Conservation (phyloP, 768 basidiomycete genomes). For the Naematelia aurantialba region DNA sequence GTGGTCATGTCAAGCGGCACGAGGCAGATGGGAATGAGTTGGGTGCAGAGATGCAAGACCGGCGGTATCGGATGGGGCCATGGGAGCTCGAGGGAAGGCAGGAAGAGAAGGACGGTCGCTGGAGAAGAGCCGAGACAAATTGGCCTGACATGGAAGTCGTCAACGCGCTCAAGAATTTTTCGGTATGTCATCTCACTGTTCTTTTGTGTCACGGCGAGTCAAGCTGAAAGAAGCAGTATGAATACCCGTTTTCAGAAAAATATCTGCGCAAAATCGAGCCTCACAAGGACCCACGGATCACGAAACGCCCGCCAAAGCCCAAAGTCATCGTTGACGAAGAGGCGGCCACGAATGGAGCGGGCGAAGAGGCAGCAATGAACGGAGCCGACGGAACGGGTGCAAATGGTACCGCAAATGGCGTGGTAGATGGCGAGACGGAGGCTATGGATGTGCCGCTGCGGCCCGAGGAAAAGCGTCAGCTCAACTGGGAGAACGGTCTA, state of each 20-base stretch:
- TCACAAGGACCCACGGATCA: slow-evolving; percentile 30
- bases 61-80: slow-evolving; percentile 12
- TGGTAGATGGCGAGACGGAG: slow-evolving; percentile 27
- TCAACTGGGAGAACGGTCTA: slow-evolving; percentile 81
- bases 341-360: slow-evolving; percentile 24
- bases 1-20: slow-evolving; percentile 63
- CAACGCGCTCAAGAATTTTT: slow-evolving; percentile 64
- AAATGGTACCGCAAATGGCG: slow-evolving; percentile 16
- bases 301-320: not conserved
- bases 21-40: slow-evolving; percentile 57
- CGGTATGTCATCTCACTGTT: slow-evolving; percentile 54
- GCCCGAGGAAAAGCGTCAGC: slow-evolving; percentile 75
- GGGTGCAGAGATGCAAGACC: slow-evolving; percentile 43
- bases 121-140: slow-evolving; percentile 62
- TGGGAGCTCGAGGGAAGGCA: slow-evolving; percentile 29
- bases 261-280: slow-evolving; percentile 39
- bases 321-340: slow-evolving; percentile 30
- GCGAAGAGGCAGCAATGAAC: slow-evolving; percentile 6
- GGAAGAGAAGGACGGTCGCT: slow-evolving; percentile 53
- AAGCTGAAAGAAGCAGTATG: slow-evolving; percentile 20
- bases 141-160: slow-evolving; percentile 61
- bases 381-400: not conserved
- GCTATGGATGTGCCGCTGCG: slow-evolving; percentile 62
- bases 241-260: slow-evolving; percentile 26
- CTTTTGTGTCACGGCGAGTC: not conserved